Percentiles rank a stretch among this genome's conserved stretches.
phyloP scores from a whole-genome alignment of 2,329 filamentous ascomycete genomes.

The Arthrinium phaeospermum region DNA sequence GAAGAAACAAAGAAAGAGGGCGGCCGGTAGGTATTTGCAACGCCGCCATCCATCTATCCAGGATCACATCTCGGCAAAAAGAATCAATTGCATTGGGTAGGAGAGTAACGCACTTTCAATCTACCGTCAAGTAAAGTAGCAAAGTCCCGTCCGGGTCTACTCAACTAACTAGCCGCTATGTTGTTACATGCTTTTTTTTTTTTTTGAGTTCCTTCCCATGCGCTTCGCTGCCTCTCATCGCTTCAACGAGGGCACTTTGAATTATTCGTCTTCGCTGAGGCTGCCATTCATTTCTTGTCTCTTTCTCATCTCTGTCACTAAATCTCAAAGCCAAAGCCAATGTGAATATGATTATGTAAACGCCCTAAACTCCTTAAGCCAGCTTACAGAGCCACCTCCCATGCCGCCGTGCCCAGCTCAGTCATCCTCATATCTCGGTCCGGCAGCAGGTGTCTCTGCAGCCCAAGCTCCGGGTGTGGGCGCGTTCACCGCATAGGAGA shows the following conservation, averaged over 20 bases:
- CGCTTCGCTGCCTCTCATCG: not conserved
- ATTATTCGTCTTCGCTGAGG: not conserved
- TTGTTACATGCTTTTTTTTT: conserved; percentile 9
- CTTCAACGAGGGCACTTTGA: not conserved
- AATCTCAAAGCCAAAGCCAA: conserved; percentile 11
- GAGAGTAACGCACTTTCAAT: not conserved
- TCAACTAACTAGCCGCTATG: not conserved
- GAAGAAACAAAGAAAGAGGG: not conserved
- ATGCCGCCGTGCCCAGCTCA: not conserved
- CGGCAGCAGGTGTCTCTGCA: conserved; percentile 39
- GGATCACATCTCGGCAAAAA: not conserved
- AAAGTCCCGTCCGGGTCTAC: not conserved
- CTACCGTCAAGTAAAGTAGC: not conserved
- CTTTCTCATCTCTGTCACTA: not conserved
- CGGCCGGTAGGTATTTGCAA: not conserved
- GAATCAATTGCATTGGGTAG: not conserved
- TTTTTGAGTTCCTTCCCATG: not conserved
- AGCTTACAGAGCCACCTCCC: not conserved
- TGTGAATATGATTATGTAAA: conserved; percentile 11
- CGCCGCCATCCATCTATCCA: not conserved
- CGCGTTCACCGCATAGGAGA: conserved; percentile 57
- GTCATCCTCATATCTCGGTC: conserved; percentile 40
- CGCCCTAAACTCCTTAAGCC: conserved; percentile 5
- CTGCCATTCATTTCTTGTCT: not conserved
- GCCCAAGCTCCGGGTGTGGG: conserved; percentile 62